phyloP scores from a whole-genome alignment of 208 protist genomes.

The Trypanosoma boissoni region DNA sequence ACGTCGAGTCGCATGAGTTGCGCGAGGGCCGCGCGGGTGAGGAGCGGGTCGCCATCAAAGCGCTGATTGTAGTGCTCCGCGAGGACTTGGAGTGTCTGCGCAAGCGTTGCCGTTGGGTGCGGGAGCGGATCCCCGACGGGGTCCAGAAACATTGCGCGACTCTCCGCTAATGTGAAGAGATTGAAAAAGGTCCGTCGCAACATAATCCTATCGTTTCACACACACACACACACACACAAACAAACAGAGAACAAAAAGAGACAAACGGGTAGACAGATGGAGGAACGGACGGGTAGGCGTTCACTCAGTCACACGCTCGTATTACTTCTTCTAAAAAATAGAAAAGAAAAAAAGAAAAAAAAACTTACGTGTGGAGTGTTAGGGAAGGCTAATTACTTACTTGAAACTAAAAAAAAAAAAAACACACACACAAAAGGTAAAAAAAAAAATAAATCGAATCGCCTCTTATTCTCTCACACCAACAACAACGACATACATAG shows the following conservation, averaged over 20 bases:
- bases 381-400: no score
- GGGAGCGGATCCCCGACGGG: conserved; percentile 17
- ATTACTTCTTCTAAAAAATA: no score
- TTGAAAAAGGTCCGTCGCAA: conserved; percentile 25
- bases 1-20: conserved; percentile 55
- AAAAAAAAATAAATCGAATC: background rate
- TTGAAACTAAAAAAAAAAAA: conserved; percentile 15
- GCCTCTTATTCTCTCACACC: background rate
- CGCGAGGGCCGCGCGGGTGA: conserved; percentile 27
- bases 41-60: background rate
- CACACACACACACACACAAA: background rate
- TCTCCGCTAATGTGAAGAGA: conserved; percentile 39
- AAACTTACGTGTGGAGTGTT: no score
- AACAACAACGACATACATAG: no score
- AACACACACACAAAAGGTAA: background rate
- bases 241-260: no score
- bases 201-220: conserved; percentile 9
- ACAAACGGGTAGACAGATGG: no score
- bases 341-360: no score
- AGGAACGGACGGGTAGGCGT: no score
- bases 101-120: conserved; percentile 12
- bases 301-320: no score
- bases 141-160: conserved; percentile 39
- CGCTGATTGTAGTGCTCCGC: conserved; percentile 7
- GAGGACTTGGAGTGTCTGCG: conserved; percentile 23